These are phyloP conservation scores for Fusarium pseudonygamai DNA, from an alignment of 2,329 filamentous ascomycete species.

Conservation along the genomic window DNA sequence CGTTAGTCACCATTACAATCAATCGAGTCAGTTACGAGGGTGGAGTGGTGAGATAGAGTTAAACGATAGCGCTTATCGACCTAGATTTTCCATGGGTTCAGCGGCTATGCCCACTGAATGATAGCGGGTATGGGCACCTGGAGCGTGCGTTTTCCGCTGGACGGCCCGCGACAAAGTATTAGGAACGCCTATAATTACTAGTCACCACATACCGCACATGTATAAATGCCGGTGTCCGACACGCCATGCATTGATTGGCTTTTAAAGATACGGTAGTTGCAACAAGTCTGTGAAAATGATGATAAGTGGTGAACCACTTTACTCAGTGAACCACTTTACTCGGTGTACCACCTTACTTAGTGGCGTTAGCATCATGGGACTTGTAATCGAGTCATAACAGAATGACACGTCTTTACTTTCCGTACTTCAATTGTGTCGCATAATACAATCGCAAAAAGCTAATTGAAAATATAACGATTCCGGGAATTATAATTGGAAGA, in stretches of 20 bases:
- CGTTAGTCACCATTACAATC: background rate
- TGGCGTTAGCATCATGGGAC: background rate
- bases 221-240: background rate
- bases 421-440: background rate
- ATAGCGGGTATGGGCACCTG: background rate
- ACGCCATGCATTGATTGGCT: background rate
- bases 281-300: background rate
- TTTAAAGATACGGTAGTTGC: background rate
- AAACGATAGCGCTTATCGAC: background rate
- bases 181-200: background rate
- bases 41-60: background rate
- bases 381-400: background rate
- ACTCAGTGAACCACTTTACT: no score
- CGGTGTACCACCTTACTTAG: background rate
- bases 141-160: background rate
- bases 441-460: background rate
- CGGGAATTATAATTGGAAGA: no score
- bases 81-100: background rate
- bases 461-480: accelerated
- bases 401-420: background rate
- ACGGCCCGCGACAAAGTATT: background rate
- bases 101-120: background rate
- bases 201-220: background rate
- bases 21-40: background rate
- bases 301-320: background rate